These are phyloP conservation scores for Elasticomyces elasticus DNA, from an alignment of 495 filamentous ascomycete species.

Conservation along the genomic window DNA sequence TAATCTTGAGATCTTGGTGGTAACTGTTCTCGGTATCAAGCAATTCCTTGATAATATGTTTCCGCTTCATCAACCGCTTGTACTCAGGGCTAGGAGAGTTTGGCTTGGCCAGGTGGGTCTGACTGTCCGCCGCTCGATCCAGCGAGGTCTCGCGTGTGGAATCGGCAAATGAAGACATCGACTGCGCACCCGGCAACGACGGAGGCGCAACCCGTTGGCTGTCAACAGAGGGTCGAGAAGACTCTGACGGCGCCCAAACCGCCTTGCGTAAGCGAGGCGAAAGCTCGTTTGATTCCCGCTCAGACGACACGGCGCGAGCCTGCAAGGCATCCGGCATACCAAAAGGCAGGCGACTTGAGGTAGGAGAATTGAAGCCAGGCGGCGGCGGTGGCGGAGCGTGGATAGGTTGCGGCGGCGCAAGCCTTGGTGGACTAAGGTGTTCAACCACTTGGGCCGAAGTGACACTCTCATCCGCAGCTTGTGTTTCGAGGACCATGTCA, in stretches of 20 bases:
- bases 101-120: conserved; percentile 18
- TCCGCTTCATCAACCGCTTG: conserved; percentile 52
- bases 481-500: not conserved
- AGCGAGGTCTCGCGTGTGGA: conserved; percentile 14
- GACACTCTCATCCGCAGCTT: conserved; percentile 7
- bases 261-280: conserved; percentile 11
- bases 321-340: conserved; percentile 4
- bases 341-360: not conserved
- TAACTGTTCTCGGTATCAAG: conserved; percentile 85
- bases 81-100: conserved; percentile 46
- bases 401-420: conserved; percentile 12
- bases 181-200: conserved; percentile 15
- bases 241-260: conserved; percentile 13
- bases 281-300: conserved; percentile 19
- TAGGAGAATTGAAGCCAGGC: not conserved
- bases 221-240: conserved; percentile 17
- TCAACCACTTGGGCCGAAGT: conserved; percentile 30
- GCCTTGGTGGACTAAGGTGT: conserved; percentile 11
- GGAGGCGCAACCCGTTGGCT: conserved; percentile 13
- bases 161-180: conserved; percentile 13
- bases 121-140: conserved; percentile 6
- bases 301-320: not conserved
- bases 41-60: conserved; percentile 76
- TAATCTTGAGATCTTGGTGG: conserved; percentile 85
- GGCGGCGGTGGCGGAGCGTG: conserved; percentile 19